A percentile compares a stretch with the other conserved stretches of the same genome.
Evolutionary conservation across 106 monocot genomes (phyloP).

Genomic region (Cymbidium sinense): DNA sequence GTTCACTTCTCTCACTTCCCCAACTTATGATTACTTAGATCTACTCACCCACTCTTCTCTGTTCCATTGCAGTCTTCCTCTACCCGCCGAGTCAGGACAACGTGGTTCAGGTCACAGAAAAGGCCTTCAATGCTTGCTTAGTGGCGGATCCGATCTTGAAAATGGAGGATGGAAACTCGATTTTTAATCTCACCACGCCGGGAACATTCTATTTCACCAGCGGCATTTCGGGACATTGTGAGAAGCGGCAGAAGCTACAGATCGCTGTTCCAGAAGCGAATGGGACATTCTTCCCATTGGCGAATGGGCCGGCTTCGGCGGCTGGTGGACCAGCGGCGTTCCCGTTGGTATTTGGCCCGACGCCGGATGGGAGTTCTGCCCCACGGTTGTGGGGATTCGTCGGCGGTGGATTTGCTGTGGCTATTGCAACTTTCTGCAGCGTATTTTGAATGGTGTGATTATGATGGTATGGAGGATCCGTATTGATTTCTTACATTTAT

Average conservation of each 20-base stretch:
- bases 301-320: constrained; percentile 2
- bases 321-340: constrained; percentile 14
- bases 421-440: neutral
- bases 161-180: constrained; percentile 79
- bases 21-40: neutral
- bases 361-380: constrained; percentile 10
- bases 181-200: constrained; percentile 64
- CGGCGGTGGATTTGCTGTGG: neutral
- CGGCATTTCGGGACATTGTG: constrained; percentile 53
- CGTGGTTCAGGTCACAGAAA: constrained; percentile 72
- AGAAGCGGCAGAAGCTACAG: constrained; percentile 64
- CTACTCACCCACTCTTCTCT: neutral
- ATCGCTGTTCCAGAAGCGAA: constrained; percentile 50
- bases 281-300: constrained; percentile 36
- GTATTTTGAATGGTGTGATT: neutral
- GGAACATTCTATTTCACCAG: constrained; percentile 67
- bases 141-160: constrained; percentile 37
- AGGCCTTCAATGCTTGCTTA: constrained; percentile 52
- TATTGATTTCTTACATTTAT: neutral
- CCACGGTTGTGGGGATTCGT: neutral
- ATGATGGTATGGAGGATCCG: neutral
- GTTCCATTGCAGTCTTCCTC: constrained; percentile 54
- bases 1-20: neutral
- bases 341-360: constrained; percentile 27
- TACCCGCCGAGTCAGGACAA: constrained; percentile 96